These are phyloP conservation scores for Penicillium egyptiacum DNA, from an alignment of 495 filamentous ascomycete genomes.

Conservation along the genomic window DNA sequence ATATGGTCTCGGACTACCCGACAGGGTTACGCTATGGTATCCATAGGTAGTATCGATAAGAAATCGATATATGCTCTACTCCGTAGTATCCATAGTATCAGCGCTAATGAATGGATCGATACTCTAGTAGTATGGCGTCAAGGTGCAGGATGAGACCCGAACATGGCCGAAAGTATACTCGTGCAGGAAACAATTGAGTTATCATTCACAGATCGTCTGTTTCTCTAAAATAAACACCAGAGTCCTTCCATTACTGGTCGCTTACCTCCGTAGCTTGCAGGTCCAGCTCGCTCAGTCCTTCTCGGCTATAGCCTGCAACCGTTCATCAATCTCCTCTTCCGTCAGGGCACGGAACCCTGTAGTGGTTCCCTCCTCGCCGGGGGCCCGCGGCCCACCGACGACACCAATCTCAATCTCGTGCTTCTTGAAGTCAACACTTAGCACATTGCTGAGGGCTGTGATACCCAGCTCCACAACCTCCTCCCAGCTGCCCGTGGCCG, in stretches of 20 bases:
- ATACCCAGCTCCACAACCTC: constrained; percentile 97
- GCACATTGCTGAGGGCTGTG: constrained; percentile 86
- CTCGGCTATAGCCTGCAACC: constrained; percentile 95
- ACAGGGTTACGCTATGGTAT: background rate
- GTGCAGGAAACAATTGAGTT: constrained; percentile 20
- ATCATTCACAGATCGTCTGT: constrained; percentile 24
- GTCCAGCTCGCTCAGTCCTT: constrained; percentile 69
- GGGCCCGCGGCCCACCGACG: constrained; percentile 76
- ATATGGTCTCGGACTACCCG: background rate
- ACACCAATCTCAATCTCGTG: constrained; percentile 96
- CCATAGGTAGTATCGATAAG: background rate
- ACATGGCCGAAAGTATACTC: constrained; percentile 21
- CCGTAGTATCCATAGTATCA: background rate
- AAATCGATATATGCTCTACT: background rate
- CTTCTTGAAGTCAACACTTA: constrained; percentile 99
- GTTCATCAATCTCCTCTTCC: constrained; percentile 97
- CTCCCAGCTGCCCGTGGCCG: constrained; percentile 89
- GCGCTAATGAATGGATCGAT: background rate
- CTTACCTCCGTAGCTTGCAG: constrained; percentile 11
- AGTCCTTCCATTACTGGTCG: constrained; percentile 9
- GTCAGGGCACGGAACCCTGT: constrained; percentile 82
- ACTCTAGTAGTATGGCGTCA: background rate
- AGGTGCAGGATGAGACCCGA: constrained; percentile 8
- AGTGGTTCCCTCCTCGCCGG: constrained; percentile 77
- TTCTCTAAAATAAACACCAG: constrained; percentile 20